These are phyloP conservation scores for Dactylonectria macrodidyma DNA, from an alignment of 2,329 filamentous ascomycete genomes.

Conservation along the genomic window DNA sequence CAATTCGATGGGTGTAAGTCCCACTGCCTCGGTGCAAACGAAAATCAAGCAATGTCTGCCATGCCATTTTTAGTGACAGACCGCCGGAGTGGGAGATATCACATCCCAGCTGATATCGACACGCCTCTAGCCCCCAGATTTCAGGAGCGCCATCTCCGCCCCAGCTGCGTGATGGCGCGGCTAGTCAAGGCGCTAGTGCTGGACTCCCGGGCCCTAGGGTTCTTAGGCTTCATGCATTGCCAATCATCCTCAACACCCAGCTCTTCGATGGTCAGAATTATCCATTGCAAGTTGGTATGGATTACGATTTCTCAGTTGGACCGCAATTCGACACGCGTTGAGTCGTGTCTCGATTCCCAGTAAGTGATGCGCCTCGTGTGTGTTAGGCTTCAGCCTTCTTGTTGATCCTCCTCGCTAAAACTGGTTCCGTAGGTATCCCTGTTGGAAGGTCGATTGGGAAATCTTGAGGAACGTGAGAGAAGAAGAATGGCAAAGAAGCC, in stretches of 20 bases:
- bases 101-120: slow-evolving; percentile 35
- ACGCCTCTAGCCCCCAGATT: slow-evolving; percentile 46
- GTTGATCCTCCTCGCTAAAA: slow-evolving; percentile 3
- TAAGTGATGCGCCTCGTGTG: slow-evolving; percentile 1
- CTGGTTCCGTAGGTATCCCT: slow-evolving; percentile 1
- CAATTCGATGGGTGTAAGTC: background rate
- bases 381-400: slow-evolving; percentile 11
- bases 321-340: background rate
- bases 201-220: slow-evolving; percentile 19
- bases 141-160: slow-evolving; percentile 44
- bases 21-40: background rate
- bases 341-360: slow-evolving; percentile 4
- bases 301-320: slow-evolving; percentile 7
- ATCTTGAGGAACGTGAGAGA: slow-evolving; percentile 25
- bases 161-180: slow-evolving; percentile 26
- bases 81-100: slow-evolving; percentile 6
- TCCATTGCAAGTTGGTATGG: slow-evolving; percentile 2
- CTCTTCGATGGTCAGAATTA: slow-evolving; percentile 22
- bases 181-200: slow-evolving; percentile 29
- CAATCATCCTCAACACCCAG: slow-evolving; percentile 28
- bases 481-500: slow-evolving; percentile 13
- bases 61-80: background rate
- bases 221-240: slow-evolving; percentile 35
- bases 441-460: slow-evolving; percentile 20
- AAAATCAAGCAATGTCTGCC: slow-evolving; percentile 5